Evolutionary conservation across 2,329 filamentous ascomycete genomes (phyloP).

Genomic region (Elsinoe ampelina): DNA sequence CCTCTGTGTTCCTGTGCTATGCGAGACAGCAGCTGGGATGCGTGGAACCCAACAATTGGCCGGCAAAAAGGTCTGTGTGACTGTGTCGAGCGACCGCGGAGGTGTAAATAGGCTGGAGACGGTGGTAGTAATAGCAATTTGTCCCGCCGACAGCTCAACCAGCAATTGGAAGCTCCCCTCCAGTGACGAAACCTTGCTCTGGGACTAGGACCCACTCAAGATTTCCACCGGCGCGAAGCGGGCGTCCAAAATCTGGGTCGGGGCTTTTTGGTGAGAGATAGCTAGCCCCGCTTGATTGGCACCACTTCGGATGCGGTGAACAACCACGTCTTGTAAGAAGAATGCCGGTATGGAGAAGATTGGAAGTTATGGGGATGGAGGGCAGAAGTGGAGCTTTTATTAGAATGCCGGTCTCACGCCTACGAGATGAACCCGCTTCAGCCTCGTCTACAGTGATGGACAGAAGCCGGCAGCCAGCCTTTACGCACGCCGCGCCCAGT

Average conservation of each 20-base stretch:
- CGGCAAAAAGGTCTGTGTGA: slow-evolving; percentile 5
- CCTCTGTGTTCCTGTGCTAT: neutral
- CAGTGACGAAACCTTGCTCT: slow-evolving; percentile 6
- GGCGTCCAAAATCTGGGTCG: neutral
- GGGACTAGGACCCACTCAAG: neutral
- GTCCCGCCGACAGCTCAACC: slow-evolving; percentile 11
- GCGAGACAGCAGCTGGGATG: neutral
- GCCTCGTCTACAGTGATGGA: neutral
- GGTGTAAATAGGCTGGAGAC: slow-evolving; percentile 6
- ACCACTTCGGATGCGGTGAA: slow-evolving; percentile 1
- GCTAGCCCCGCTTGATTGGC: slow-evolving; percentile 5
- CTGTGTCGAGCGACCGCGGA: slow-evolving; percentile 6
- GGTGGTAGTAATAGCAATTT: slow-evolving; percentile 11
- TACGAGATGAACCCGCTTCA: neutral
- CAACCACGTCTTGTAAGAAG: neutral
- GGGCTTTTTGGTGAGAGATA: neutral
- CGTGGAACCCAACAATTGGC: neutral
- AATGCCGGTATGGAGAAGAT: neutral
- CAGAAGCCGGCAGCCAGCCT: neutral
- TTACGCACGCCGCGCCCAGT: slow-evolving; percentile 1
- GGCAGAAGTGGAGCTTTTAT: slow-evolving; percentile 2
- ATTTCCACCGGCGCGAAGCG: slow-evolving; percentile 8
- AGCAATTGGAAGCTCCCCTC: neutral
- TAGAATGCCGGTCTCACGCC: neutral
- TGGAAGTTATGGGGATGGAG: neutral